These are phyloP conservation scores for Naganishia onofrii DNA, from an alignment of 768 basidiomycete genomes.

Conservation along the genomic window DNA sequence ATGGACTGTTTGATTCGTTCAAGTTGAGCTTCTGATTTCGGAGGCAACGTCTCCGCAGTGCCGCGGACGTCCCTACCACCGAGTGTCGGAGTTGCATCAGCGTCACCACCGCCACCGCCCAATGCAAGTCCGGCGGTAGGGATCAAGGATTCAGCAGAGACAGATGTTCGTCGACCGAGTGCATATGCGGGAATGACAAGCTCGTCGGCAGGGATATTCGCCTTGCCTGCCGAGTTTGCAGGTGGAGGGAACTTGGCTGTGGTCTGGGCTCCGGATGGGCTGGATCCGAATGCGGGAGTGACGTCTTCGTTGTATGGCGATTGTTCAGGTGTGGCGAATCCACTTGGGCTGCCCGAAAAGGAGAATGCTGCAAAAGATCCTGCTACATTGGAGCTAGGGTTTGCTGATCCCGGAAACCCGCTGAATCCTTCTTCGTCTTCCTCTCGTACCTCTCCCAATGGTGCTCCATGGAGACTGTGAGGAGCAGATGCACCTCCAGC, in stretches of 20 bases:
- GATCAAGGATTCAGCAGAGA: constrained; percentile 93
- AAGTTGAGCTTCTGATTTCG: constrained; percentile 81
- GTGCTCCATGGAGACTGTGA: background rate
- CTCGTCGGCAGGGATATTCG: constrained; percentile 37
- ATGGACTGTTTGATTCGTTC: constrained; percentile 83
- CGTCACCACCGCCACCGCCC: background rate
- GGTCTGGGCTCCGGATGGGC: background rate
- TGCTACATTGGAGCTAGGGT: background rate
- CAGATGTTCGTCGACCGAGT: constrained; percentile 86
- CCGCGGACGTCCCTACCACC: background rate
- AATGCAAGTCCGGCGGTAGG: constrained; percentile 54
- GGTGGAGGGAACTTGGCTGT: constrained; percentile 16
- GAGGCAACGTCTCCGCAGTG: constrained; percentile 43
- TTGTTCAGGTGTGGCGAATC: background rate
- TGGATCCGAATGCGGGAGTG: background rate
- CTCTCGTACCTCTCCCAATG: background rate
- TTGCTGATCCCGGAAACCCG: too few species aligned
- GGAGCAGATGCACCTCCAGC: background rate
- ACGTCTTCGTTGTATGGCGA: constrained; percentile 18
- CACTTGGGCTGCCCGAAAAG: constrained; percentile 15
- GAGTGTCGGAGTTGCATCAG: background rate
- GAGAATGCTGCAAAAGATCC: constrained; percentile 29
- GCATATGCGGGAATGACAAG: constrained; percentile 57
- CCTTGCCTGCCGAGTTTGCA: constrained; percentile 24
- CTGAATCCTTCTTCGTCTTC: constrained; percentile 21